These are phyloP conservation scores for Alternaria hordeiaustralica DNA, from an alignment of 2,329 filamentous ascomycete genomes.

Conservation along the genomic window DNA sequence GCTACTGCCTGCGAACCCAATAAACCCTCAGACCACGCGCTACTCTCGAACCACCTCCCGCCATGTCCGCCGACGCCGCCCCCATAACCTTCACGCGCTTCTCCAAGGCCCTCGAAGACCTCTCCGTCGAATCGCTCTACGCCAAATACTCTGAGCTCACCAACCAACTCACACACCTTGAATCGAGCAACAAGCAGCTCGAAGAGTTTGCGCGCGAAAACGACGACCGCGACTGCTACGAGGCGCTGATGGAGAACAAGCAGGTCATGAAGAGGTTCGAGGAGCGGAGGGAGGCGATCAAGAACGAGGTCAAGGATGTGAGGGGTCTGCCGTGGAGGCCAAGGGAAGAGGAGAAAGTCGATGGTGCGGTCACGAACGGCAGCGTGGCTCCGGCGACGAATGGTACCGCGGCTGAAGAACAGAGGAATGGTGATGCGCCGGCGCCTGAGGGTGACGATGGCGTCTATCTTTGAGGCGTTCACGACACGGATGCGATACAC, in stretches of 20 bases:
- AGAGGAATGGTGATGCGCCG: not conserved
- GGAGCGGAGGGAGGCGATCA: slow-evolving; percentile 68
- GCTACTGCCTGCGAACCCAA: not conserved
- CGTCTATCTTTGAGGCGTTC: slow-evolving; percentile 2
- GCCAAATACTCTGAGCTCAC: slow-evolving; percentile 77
- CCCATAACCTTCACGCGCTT: slow-evolving; percentile 70
- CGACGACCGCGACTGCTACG: slow-evolving; percentile 73
- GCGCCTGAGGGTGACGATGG: not conserved
- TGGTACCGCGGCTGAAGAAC: not conserved
- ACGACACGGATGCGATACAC: not conserved
- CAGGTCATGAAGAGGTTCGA: slow-evolving; percentile 71
- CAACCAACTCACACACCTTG: slow-evolving; percentile 76
- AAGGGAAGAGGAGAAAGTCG: slow-evolving; percentile 23
- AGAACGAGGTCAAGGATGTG: slow-evolving; percentile 67
- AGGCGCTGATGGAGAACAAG: slow-evolving; percentile 76
- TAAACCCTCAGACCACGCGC: not conserved
- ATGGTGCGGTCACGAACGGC: not conserved
- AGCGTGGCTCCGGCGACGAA: not conserved
- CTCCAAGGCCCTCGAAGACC: slow-evolving; percentile 69
- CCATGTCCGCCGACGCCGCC: slow-evolving; percentile 68
- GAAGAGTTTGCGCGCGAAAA: slow-evolving; percentile 61
- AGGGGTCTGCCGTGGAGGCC: slow-evolving; percentile 62
- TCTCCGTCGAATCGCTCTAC: slow-evolving; percentile 71
- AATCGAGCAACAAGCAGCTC: slow-evolving; percentile 76
- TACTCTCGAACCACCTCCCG: not conserved